Base-by-base conservation (phyloP, 2,329 filamentous ascomycete species). In the Apiospora hydei region DNA sequence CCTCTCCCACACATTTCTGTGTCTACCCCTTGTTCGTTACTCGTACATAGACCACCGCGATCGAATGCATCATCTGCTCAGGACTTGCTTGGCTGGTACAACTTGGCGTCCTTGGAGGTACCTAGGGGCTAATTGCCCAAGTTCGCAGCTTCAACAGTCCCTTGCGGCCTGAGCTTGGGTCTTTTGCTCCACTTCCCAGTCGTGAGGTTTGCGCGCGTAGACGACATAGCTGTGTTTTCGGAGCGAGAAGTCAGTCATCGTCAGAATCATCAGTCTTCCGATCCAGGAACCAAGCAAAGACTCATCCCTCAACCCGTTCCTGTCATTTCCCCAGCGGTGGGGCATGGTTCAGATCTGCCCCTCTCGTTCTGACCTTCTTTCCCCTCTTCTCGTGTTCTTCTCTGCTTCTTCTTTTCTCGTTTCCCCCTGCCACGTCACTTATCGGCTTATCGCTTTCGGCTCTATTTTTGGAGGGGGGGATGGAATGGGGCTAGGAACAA, bases 161-260 rank as follows among this genome's bases (percentile, higher is more conserved):
- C 10, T 41, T 41, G 10, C 8, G 34, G 30, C 3, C 57, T 41
- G 57, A 24, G 3, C 3, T 14, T 24, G 57, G 34, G 57, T 24
- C 57, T 41, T 64, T 3, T 61, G 11, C 44, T 46, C 66, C 44
- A 68, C 66, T 47, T 46, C 66, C 66, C 66, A 68, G 30, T 41
- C 57, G 34, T 64, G 57, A 14, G 68, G 47, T 41, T 69, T 69
- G 24, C 68, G 46, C 21, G 46, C 68, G 41, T 69, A 69, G 16
- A 69, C 68, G 38, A 69, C 68, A 21, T 69, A 69, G 34, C 68
- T 69, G 44, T 46, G 13, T 34, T 53, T 53, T 34, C 13, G 16
- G 10, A n/a, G 53, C 30, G 34, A 64, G 21, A 49, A 8, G 18
- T 61, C 30, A 51, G 34, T 64, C 34, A 64, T n/a, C 34, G 7